Conservation (phyloP, 345 rosid species). For the Aethionema arabicum region DNA sequence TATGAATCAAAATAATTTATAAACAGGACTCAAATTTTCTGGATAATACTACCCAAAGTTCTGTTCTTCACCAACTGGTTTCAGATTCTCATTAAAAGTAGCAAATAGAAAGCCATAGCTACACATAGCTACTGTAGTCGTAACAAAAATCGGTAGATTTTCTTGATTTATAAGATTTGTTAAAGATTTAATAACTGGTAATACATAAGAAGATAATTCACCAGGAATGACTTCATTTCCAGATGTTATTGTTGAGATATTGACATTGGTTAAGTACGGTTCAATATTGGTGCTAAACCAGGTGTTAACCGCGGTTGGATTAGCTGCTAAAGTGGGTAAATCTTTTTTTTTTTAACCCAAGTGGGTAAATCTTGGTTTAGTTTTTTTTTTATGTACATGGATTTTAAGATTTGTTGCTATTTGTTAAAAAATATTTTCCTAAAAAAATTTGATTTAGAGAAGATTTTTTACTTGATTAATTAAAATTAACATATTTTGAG, state of each 20-base stretch:
- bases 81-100: conserved; percentile 34
- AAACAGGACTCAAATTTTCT: conserved; percentile 27
- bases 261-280: conserved; percentile 32
- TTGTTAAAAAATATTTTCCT: too few species aligned
- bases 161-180: conserved; percentile 17
- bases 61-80: conserved; percentile 28
- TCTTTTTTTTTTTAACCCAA: too few species aligned
- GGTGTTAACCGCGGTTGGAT: too few species aligned
- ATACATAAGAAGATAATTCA: conserved; percentile 17
- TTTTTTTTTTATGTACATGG: too few species aligned
- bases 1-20: conserved; percentile 7
- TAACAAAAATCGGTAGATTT: conserved; percentile 32
- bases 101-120: conserved; percentile 26
- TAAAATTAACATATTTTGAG: too few species aligned
- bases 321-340: too few species aligned
- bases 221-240: conserved; percentile 55
- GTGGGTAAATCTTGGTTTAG: too few species aligned
- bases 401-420: too few species aligned
- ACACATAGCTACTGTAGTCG: conserved; percentile 30
- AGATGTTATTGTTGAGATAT: conserved; percentile 28
- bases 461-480: too few species aligned
- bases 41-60: conserved; percentile 38
- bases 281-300: conserved; percentile 9
- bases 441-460: too few species aligned
- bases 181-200: conserved; percentile 40